Percentiles rank a stretch among this genome's conserved stretches.
Conservation (phyloP, 2,329 filamentous ascomycete species). For the Sclerotinia sclerotiorum region DNA sequence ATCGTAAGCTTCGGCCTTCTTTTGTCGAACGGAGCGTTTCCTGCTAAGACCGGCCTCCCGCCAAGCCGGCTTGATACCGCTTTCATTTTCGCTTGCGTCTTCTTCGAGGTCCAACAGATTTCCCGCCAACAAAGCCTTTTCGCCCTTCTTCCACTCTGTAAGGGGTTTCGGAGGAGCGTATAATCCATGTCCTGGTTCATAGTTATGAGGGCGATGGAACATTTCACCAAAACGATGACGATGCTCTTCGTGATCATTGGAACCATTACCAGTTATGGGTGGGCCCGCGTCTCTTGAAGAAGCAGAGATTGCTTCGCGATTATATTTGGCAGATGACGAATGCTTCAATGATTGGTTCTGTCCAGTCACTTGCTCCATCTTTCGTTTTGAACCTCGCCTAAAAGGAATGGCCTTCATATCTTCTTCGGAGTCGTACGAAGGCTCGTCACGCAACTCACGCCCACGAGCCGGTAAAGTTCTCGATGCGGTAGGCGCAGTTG, state of each 20-base stretch:
- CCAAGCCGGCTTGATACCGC: conserved; percentile 69
- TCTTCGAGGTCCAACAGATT: conserved; percentile 60
- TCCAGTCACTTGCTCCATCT: conserved; percentile 38
- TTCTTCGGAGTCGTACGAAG: conserved; percentile 16
- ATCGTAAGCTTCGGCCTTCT: conserved; percentile 63
- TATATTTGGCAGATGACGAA: conserved; percentile 9
- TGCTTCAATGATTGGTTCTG: conserved; percentile 26
- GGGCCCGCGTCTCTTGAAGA: conserved; percentile 32
- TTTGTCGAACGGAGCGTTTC: conserved; percentile 40
- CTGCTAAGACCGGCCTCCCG: conserved; percentile 55
- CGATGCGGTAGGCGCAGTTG: conserved; percentile 7
- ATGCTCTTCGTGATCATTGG: conserved; percentile 10
- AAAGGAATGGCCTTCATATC: conserved; percentile 27
- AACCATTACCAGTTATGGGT: conserved; percentile 24
- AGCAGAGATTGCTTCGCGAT: conserved; percentile 28
- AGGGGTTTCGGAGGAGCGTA: conserved; percentile 62
- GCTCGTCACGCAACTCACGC: conserved; percentile 4
- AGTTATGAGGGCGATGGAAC: conserved; percentile 39
- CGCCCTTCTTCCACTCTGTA: conserved; percentile 72
- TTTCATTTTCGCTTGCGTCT: conserved; percentile 44
- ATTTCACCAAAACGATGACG: conserved; percentile 38
- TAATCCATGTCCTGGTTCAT: conserved; percentile 49
- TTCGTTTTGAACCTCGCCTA: conserved; percentile 35
- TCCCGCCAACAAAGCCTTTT: conserved; percentile 59
- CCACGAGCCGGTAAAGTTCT: background rate